Evolutionary conservation across 2,329 filamentous ascomycete genomes (phyloP), one percentile per base, ranked within the genome.

Genomic region (Scedosporium boydii): DNA sequence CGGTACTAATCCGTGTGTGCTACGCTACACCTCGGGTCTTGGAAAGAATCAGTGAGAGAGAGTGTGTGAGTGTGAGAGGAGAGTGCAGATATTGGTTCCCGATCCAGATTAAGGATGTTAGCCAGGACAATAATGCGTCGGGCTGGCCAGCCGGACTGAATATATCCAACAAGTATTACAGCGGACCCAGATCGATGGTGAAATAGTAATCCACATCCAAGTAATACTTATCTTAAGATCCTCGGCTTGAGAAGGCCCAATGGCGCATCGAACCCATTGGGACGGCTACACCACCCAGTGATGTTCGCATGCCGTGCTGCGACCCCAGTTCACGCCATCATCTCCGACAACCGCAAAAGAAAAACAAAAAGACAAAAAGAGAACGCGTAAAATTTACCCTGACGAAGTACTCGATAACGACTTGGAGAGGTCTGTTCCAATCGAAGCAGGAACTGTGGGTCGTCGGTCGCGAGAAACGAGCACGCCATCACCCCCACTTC

Each of bases 401-500:
- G 34, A 23, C 44, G n/a, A 48, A 48, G n/a, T 48, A 21, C 10
- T 38, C 34, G 34, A 38, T 14, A 38, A 14, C 34, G 10, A 29
- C 4, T 23, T 23, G 6, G 27, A 14, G 9, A 38, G 34, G 34
- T 3, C 34, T 38, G 34, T 10, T 38, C 34, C 34, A 38, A 38
- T 38, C 29, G 51, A 23, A 23, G 18, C 12, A 29, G 18, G 34
- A 12, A 7, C 23, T 14, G 51, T 23, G 18, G 18, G 21, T 55
- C 51, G 21, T 26, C 9, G 23, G 18, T 55, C 23, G 21, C 1
- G 51, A 27, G 18, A 38, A 27, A 23, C 57, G 10, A 59, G 57
- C 57, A 59, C 57, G 57, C 57, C 27, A 59, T 59, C 34, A 14
- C 57, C 57, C 57, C 27, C 41, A 38, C 57, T 59, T 55, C 27